phyloP scores from a whole-genome alignment of 305 asterid genomes.

The Ilex paraguariensis region DNA sequence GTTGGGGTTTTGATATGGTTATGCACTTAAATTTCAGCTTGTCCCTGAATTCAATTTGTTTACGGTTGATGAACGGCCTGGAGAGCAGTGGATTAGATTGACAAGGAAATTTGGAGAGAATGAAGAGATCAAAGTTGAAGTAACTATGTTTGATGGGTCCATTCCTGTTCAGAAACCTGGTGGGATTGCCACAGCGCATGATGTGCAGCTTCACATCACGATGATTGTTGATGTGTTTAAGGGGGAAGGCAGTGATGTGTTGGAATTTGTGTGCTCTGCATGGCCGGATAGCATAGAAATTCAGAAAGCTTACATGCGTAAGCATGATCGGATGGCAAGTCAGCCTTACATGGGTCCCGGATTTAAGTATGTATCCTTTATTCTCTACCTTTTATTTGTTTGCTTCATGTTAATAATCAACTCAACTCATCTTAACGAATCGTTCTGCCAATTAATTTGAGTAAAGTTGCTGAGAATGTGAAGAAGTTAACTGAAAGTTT shows the following conservation, averaged over 20 bases:
- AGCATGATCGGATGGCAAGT: slow-evolving; percentile 19
- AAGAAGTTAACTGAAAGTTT: no score
- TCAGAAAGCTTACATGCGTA: slow-evolving; percentile 46
- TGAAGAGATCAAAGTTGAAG: slow-evolving; percentile 88
- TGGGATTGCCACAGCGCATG: slow-evolving; percentile 38
- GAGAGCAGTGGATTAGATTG: slow-evolving; percentile 82
- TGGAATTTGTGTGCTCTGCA: slow-evolving; percentile 82
- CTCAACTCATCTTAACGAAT: no score
- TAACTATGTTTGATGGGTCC: slow-evolving; percentile 81
- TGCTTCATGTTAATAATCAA: not conserved
- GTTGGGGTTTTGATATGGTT: no score
- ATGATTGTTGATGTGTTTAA: slow-evolving; percentile 53
- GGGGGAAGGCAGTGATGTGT: slow-evolving; percentile 43
- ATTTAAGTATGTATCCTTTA: slow-evolving; percentile 50
- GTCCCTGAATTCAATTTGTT: slow-evolving; percentile 50
- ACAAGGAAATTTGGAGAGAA: slow-evolving; percentile 52
- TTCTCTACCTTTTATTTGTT: slow-evolving; percentile 5
- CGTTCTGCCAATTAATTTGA: no score
- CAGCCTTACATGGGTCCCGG: slow-evolving; percentile 57
- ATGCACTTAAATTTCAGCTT: slow-evolving; percentile 37
- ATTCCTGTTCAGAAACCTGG: slow-evolving; percentile 47
- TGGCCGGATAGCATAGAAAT: slow-evolving; percentile 82
- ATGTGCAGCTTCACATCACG: slow-evolving; percentile 59
- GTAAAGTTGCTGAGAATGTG: no score
- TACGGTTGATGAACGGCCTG: slow-evolving; percentile 63